Evolutionary conservation across 257 asterid species (phyloP).

Genomic region (Solanum bulbocastanum): DNA sequence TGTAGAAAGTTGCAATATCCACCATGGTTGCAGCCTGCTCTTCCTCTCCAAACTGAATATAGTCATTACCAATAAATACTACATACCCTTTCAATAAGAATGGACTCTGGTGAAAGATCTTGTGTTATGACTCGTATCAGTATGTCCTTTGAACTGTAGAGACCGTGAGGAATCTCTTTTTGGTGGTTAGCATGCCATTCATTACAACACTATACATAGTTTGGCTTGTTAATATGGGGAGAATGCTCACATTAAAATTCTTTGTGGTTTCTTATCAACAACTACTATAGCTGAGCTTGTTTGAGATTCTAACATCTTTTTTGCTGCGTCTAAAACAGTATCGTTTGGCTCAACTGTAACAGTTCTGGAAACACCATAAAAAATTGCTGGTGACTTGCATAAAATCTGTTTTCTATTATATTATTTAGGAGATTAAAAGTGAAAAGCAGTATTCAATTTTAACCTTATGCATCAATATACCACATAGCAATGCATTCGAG

Average conservation of each 20-base stretch:
- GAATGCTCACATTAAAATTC: slow-evolving; percentile 44
- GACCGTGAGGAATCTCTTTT: background rate
- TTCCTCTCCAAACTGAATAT: too few species aligned
- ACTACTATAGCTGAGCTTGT: slow-evolving; percentile 59
- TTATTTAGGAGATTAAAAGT: slow-evolving; percentile 3
- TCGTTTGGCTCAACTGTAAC: slow-evolving; percentile 67
- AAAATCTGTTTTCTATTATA: background rate
- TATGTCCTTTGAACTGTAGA: background rate
- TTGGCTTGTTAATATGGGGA: background rate
- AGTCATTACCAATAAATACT: too few species aligned
- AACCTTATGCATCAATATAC: too few species aligned
- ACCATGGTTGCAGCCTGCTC: too few species aligned
- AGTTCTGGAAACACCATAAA: slow-evolving; percentile 19
- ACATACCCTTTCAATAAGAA: background rate
- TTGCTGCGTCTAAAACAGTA: slow-evolving; percentile 62
- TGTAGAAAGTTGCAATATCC: too few species aligned
- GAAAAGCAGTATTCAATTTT: too few species aligned
- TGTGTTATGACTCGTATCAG: background rate
- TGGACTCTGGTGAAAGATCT: background rate
- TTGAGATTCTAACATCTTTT: slow-evolving; percentile 63
- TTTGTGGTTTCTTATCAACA: slow-evolving; percentile 76
- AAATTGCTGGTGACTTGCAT: background rate
- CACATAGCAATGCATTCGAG: too few species aligned
- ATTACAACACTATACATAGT: background rate
- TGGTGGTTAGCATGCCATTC: background rate